Evolutionary conservation across 164 flowering plant species (phyloP), one percentile per base, ranked within the genome.

Genomic region (Piper longum): DNA sequence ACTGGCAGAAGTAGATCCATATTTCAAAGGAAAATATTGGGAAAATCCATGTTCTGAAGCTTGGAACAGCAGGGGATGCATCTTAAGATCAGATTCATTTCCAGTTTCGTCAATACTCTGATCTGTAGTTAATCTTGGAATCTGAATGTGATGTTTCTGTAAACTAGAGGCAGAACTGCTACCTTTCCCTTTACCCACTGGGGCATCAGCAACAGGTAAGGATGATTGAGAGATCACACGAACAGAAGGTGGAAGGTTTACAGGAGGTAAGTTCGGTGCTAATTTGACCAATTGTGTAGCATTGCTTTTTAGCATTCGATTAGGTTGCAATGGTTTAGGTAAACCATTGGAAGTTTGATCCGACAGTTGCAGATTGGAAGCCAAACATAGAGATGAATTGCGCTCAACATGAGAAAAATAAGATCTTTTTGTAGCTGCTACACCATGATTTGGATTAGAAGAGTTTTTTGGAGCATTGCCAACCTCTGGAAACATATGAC

Each of bases 61-160:
- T 74, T 82, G 85, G 70, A 86, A 90, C 69, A 93, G 71, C 64
- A 93, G 78, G 54, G 99, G 99, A 79, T 93, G 99, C 96, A 93
- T 85, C 66, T 80, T 85, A 70, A 84, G 78, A 66, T 81, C 91
- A 41, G 84, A 70, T 58, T 78, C 83, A 59, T 69, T 41, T 66
- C 69, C 75, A 63, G 70, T 74, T 56, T 81, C 86, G 59, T 70
- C 82, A n/a, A 48, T 17, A 26, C 36, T 26, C 36, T 26, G 36
- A 26, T 26, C 36, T 26, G 36, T 26, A 26, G 36, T 26, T 26
- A 62, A 51, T 63, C 66, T 55, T 13, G 71, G 70, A 74, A 68
- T 73, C 74, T 61, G 58, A 54, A 26, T 18, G 17, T 16, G 69
- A 18, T 65, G 65, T 70, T 58, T 55, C 43, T 65, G 58, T 26